These are phyloP conservation scores for Sporodiniella umbellata DNA, from an alignment of 371 early-diverging fungal genomes.

Conservation along the genomic window DNA sequence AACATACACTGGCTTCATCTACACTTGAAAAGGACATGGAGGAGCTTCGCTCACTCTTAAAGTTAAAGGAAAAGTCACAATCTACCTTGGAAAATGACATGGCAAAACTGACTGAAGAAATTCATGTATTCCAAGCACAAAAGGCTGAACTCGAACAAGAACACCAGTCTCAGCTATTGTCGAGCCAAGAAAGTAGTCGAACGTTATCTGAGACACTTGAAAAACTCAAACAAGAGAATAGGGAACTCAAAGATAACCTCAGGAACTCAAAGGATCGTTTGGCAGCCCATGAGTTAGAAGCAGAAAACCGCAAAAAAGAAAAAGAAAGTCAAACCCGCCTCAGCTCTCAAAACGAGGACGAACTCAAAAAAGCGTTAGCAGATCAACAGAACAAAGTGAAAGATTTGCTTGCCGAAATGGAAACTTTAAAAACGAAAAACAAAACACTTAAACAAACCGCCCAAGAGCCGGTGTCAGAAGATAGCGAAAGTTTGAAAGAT, in stretches of 20 bases:
- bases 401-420: conserved; percentile 3
- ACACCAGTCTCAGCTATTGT: not conserved
- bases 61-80: not conserved
- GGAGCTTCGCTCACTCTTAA: not conserved
- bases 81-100: not conserved
- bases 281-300: not conserved
- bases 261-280: no score
- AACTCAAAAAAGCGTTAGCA: not conserved
- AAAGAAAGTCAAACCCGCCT: not conserved
- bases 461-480: not conserved
- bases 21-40: not conserved
- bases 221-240: no score
- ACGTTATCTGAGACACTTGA: no score
- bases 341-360: no score
- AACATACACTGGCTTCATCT: not conserved
- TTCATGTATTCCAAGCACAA: no score
- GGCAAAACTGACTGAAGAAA: not conserved
- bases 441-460: not conserved
- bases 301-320: not conserved
- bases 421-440: conserved; percentile 2
- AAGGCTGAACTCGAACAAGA: not conserved
- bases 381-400: not conserved
- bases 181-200: no score
- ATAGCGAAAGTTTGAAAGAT: not conserved
- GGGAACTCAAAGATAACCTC: no score